Conservation (phyloP, 1,284 basidiomycete genomes). For the Flammula alnicola region DNA sequence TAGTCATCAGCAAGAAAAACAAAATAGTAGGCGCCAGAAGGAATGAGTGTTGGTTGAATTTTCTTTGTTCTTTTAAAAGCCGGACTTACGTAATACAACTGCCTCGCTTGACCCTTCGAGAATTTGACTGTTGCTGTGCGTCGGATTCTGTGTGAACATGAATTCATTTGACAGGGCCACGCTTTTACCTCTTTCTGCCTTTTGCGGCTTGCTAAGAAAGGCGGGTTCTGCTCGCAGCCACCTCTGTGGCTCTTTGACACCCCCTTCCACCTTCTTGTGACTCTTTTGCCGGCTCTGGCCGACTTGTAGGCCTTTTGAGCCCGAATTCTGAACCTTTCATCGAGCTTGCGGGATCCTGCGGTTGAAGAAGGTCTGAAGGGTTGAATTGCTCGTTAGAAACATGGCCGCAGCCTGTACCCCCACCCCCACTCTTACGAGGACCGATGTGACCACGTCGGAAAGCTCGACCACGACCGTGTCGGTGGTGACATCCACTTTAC, state of each 20-base stretch:
- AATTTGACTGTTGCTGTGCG: no score
- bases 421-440: conserved; percentile 28
- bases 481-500: conserved; percentile 19
- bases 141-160: no score
- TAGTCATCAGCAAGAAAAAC: no score
- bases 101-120: no score
- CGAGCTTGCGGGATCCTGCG: no score
- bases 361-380: no score
- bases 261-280: conserved; percentile 1
- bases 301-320: conserved; percentile 2
- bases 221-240: no score
- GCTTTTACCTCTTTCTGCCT: conserved; percentile 23
- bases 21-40: no score
- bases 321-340: no score
- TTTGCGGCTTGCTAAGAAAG: conserved; percentile 20
- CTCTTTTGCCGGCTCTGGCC: neutral
- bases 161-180: conserved; percentile 16
- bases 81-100: no score
- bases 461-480: conserved; percentile 19
- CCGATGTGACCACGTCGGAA: conserved; percentile 24
- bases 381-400: conserved; percentile 1
- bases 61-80: no score
- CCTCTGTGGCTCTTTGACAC: conserved; percentile 4
- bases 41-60: no score
- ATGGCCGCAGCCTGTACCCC: conserved; percentile 24